Evolutionary conservation across 208 protist species (phyloP), one percentile per base, ranked within the genome.

Genomic region (Phytomonas francai): DNA sequence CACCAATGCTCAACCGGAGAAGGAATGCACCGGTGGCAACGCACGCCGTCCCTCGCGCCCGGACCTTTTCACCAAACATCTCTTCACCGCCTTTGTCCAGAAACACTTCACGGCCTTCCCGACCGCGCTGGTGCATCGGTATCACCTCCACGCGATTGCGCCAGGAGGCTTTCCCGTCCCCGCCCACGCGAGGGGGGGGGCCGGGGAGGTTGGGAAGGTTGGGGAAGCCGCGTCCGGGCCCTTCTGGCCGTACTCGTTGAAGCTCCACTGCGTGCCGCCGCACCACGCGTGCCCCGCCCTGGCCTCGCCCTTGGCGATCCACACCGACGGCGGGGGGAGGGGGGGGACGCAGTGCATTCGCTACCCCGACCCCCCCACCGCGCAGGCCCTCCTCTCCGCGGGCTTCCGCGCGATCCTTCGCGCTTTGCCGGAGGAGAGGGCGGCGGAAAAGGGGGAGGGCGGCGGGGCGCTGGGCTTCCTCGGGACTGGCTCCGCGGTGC

Each of bases 401-500:
- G 6, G 29, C 1, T 87, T 87, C 59, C 61, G 63, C 1, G 30
- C 34, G 12, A 39, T 14, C n/a, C 33, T 74, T 3, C n/a, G n/a
- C 5, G 14, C 14, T n/a, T 33, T 2, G n/a, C 11, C 11, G 11
- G 28, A 14, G 30, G 33, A 16, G 33, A 2, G 32, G n/a, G 11
- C 4, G 59, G 16, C 27, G 59, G 19, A 25, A 63, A 12, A 32
- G 59, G 9, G 14, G 8, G 63, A 59, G 8, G 39, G 39, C 3
- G 34, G 33, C 2, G 88, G 88, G n/a, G 81, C 82, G 0, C 67
- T 94, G 19, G 78, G 82, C 5, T 96, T 96, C 67, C 71, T 94
- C 16, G 91, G 91, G 3, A 96, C 91, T 3, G 91, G 88, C 22
- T 94, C 91, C 30, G 85, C 91, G 22, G 71, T 96, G 2, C 91